phyloP scores from a whole-genome alignment of 2,329 filamentous ascomycete species.

The Talaromyces sp. region DNA sequence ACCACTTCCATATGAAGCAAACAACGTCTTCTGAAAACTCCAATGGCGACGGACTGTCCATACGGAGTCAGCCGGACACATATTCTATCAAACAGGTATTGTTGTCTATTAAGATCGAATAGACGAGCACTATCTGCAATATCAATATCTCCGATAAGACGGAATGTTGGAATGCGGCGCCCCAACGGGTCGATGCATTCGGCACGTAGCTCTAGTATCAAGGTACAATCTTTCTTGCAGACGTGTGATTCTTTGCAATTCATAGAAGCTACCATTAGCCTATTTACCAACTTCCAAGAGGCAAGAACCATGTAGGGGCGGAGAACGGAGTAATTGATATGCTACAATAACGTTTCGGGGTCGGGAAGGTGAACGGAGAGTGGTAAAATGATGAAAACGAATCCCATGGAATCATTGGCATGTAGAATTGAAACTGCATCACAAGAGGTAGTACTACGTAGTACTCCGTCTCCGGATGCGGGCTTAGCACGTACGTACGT shows the following conservation, averaged over 20 bases:
- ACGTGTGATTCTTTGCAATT: background rate
- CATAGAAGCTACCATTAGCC: background rate
- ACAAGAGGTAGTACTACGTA: background rate
- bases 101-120: background rate
- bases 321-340: background rate
- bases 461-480: background rate
- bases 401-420: background rate
- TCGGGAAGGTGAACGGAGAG: background rate
- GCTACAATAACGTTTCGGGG: background rate
- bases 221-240: background rate
- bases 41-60: background rate
- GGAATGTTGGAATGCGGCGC: constrained; percentile 3
- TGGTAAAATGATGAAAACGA: background rate
- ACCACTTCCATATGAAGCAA: background rate
- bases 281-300: background rate
- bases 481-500: background rate
- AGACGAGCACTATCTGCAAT: background rate
- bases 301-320: background rate
- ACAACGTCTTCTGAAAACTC: background rate
- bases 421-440: background rate
- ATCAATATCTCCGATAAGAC: background rate
- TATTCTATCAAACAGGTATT: background rate
- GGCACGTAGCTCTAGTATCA: background rate
- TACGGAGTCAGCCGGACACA: background rate
- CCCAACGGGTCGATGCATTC: constrained; percentile 2